Evolutionary conservation across 139 green algal genomes (phyloP), one percentile per base, ranked within the genome.

Genomic region (Eudorina sp.): DNA sequence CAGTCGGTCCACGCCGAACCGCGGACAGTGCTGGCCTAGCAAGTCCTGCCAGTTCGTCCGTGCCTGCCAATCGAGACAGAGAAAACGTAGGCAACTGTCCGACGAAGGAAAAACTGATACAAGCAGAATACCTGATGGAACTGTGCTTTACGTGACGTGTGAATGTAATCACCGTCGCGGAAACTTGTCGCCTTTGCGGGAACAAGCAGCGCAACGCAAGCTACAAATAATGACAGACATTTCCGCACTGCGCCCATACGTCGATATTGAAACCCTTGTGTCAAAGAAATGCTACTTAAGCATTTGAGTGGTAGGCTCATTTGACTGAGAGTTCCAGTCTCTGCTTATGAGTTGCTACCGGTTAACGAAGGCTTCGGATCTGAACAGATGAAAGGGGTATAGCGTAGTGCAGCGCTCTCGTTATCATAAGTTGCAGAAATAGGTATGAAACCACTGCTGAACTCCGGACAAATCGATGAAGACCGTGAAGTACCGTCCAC

Each of bases 1-100:
- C 88, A 91, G 45, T 7, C 73, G 69, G 40, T 93, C 83, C 2
- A 86, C 38, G 18, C 88, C 88, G 34, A 92, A 93, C 4, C 90
- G 66, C 3, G 90, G 90, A 51, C 90, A 92, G 46, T 92, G 84
- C 21, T 90, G 86, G 1, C 90, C 90, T 8, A 92, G 51, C 27
- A 93, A 46, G 46, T 93, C 90, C 43, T 93, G 90, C 90, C 90
- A 93, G 69, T 92, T 78, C 40, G 91, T 94, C 4, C 89, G 83
- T 31, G 74, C 46, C 84, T 92, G 83, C 62, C 25, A 14, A 23
- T 34, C 18, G 11, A 9, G 23, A 25, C 27, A 34, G 1, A 51
- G 6, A 31, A 53, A 58, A 23, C 8, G 38, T 58, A 18, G 34
- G 40, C 40, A 53, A 79, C 70, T 34, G 41, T 53, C 70, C 40